Percentiles rank a stretch among this genome's conserved stretches.
Conservation (phyloP, 257 asterid species). For the Solanum pimpinellifolium region DNA sequence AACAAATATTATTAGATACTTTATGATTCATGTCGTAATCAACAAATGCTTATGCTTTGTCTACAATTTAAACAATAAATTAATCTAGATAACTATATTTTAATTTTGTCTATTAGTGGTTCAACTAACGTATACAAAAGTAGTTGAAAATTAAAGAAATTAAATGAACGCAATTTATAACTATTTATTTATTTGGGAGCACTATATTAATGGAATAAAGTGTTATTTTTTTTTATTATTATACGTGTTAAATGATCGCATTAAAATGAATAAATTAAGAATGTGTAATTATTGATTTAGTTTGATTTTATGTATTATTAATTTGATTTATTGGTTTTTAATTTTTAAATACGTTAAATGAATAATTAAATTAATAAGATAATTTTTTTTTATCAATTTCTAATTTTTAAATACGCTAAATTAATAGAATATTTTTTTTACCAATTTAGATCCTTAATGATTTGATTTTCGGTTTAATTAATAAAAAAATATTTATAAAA, state of each 20-base stretch:
- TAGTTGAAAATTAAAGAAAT: background rate
- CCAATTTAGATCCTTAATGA: too few relatives aligned
- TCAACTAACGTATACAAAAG: background rate
- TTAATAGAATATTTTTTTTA: too few relatives aligned
- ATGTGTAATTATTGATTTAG: rapidly evolving
- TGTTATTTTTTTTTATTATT: too few relatives aligned
- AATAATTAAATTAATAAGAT: too few relatives aligned
- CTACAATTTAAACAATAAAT: background rate
- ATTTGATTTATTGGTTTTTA: too few relatives aligned
- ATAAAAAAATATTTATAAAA: too few relatives aligned
- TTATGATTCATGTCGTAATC: background rate
- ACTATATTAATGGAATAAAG: background rate
- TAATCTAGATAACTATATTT: background rate
- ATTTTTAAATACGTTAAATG: too few relatives aligned
- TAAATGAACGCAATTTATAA: background rate
- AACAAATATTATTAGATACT: background rate
- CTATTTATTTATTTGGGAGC: background rate
- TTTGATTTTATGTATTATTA: too few relatives aligned
- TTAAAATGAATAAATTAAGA: rapidly evolving
- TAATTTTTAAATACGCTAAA: too few relatives aligned
- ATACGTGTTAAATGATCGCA: background rate
- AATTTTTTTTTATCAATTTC: rapidly evolving
- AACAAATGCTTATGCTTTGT: background rate
- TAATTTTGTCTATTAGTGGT: background rate
- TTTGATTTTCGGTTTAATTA: rapidly evolving